These are phyloP conservation scores for Russula virescens DNA, from an alignment of 768 basidiomycete genomes.

Conservation along the genomic window DNA sequence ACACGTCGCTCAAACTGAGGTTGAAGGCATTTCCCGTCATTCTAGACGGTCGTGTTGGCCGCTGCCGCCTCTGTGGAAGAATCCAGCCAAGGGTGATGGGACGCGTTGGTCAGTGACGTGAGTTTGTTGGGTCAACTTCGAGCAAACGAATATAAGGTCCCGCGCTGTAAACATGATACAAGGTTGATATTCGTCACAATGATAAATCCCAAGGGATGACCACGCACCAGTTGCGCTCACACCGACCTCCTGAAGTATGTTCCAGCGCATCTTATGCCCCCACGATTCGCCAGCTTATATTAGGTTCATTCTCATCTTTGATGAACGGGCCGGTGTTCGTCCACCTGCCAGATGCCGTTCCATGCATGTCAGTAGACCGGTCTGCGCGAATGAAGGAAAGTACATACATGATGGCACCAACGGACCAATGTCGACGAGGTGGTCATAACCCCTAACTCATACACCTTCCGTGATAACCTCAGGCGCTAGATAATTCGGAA, in stretches of 20 bases:
- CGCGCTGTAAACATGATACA: conserved; percentile 37
- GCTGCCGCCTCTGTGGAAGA: background rate
- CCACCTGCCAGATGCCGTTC: background rate
- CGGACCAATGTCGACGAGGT: conserved; percentile 92
- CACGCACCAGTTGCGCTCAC: conserved; percentile 43
- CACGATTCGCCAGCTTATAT: conserved; percentile 22
- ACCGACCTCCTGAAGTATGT: background rate
- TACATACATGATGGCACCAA: conserved; percentile 88
- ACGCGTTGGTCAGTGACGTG: conserved; percentile 66
- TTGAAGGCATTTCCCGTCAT: background rate
- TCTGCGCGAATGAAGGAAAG: background rate
- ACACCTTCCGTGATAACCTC: conserved; percentile 71
- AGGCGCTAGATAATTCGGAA: conserved; percentile 89
- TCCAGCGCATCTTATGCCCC: conserved; percentile 19
- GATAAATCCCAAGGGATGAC: background rate
- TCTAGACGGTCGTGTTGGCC: background rate
- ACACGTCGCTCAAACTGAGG: conserved; percentile 8
- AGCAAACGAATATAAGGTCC: conserved; percentile 67
- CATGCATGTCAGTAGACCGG: background rate
- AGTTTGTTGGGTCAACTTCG: conserved; percentile 55
- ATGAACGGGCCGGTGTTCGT: background rate
- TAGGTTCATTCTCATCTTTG: conserved; percentile 10
- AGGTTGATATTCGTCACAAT: conserved; percentile 3
- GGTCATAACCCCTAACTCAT: conserved; percentile 68
- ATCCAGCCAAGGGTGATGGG: conserved; percentile 72